A percentile compares a stretch with the other conserved stretches of the same genome.
phyloP scores from a whole-genome alignment of 2,329 filamentous ascomycete genomes.

The Lachnellula willkommii region DNA sequence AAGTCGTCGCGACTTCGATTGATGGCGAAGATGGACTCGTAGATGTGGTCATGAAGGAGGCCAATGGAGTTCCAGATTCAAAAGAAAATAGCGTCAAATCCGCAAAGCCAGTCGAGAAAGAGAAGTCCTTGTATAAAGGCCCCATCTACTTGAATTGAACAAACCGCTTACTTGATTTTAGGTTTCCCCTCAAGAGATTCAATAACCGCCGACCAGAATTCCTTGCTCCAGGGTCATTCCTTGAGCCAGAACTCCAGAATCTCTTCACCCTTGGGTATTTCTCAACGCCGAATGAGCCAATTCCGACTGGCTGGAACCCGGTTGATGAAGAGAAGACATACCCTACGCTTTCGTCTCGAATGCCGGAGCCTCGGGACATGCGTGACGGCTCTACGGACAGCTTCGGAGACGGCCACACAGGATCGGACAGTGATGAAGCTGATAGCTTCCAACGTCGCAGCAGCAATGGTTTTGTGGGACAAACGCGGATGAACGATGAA shows the following conservation, averaged over 20 bases:
- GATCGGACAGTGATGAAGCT: constrained; percentile 49
- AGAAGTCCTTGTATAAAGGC: constrained; percentile 1
- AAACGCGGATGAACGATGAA: constrained; percentile 55
- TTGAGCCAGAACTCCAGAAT: constrained; percentile 60
- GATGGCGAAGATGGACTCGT: constrained; percentile 88
- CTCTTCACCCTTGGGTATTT: constrained; percentile 75
- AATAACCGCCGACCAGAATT: constrained; percentile 44
- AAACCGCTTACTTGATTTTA: constrained; percentile 1
- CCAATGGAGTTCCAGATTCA: constrained; percentile 26
- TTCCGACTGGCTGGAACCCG: constrained; percentile 66
- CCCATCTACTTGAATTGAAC: not conserved
- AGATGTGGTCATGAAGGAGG: constrained; percentile 78
- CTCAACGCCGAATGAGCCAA: constrained; percentile 44
- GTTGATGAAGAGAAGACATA: constrained; percentile 55
- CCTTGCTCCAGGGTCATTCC: constrained; percentile 47
- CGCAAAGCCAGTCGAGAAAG: constrained; percentile 10
- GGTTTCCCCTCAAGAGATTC: constrained; percentile 16
- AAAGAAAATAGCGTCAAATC: not conserved
- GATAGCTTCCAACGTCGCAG: constrained; percentile 16
- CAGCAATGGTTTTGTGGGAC: constrained; percentile 8
- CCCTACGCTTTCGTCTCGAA: constrained; percentile 44
- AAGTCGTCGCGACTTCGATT: constrained; percentile 71
- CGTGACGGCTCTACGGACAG: constrained; percentile 14
- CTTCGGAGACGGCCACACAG: constrained; percentile 34
- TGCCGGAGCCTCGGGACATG: constrained; percentile 27